Percentiles rank a stretch among this genome's conserved stretches.
Conservation (phyloP, 352 stramenopile species). For the Globisporangium paddicum region DNA sequence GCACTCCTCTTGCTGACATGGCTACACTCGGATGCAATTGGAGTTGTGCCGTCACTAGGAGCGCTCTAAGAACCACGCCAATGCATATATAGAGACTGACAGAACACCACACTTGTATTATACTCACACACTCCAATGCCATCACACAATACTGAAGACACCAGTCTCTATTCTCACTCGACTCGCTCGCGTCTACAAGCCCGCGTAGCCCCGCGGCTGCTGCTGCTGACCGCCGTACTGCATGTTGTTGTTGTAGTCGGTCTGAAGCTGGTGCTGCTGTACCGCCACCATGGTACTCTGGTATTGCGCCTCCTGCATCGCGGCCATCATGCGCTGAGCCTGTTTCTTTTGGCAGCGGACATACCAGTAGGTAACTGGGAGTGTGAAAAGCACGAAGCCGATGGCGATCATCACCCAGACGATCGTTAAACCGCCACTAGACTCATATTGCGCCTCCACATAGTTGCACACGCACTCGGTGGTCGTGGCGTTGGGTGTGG, state of each 20-base stretch:
- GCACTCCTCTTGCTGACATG: not conserved
- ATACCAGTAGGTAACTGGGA: not conserved
- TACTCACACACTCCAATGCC: not conserved
- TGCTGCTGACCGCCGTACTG: not conserved
- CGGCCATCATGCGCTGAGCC: not conserved
- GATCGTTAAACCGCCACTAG: not conserved
- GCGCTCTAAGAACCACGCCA: too few relatives aligned
- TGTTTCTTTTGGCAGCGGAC: not conserved
- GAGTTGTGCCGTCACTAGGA: not conserved
- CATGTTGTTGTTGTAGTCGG: not conserved
- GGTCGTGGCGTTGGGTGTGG: not conserved
- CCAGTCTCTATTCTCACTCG: too few relatives aligned
- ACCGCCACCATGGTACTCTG: not conserved
- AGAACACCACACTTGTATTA: not conserved
- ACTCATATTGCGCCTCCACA: too few relatives aligned
- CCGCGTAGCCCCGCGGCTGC: not conserved
- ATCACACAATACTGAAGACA: too few relatives aligned
- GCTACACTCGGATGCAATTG: slow-evolving; percentile 1
- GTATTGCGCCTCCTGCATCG: not conserved
- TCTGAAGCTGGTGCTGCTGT: not conserved
- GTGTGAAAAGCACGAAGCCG: too few relatives aligned
- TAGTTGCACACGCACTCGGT: not conserved
- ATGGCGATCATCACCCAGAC: not conserved
- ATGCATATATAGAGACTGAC: too few relatives aligned
- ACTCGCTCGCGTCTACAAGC: not conserved